These are phyloP conservation scores for Oryza australiensis DNA, from an alignment of 176 grass and related monocot genomes.

Conservation along the genomic window DNA sequence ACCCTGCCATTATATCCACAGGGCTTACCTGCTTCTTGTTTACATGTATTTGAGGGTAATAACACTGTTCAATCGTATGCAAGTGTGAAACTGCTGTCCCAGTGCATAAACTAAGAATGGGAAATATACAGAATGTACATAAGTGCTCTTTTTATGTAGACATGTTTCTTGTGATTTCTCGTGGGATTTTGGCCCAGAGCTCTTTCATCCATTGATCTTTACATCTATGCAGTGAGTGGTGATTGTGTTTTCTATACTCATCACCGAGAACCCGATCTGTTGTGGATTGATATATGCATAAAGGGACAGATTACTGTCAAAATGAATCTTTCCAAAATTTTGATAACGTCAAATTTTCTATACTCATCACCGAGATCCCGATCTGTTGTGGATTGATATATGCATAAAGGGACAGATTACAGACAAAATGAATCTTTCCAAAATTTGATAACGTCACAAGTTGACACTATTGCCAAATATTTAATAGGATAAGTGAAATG, in stretches of 20 bases:
- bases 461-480: too few relatives aligned
- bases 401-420: too few relatives aligned
- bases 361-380: neutral
- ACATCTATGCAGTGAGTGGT: too few relatives aligned
- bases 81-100: neutral
- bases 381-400: neutral
- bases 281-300: neutral
- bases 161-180: neutral
- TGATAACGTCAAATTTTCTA: too few relatives aligned
- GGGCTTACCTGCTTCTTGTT: neutral
- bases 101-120: neutral
- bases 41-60: slow-evolving; percentile 18
- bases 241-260: neutral
- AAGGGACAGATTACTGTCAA: too few relatives aligned
- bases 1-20: neutral
- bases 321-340: too few relatives aligned
- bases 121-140: slow-evolving; percentile 25
- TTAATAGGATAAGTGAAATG: too few relatives aligned
- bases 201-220: neutral
- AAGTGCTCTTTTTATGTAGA: neutral
- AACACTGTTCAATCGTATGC: neutral
- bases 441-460: too few relatives aligned
- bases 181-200: neutral
- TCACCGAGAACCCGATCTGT: neutral
- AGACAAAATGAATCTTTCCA: too few relatives aligned